phyloP scores from a whole-genome alignment of 2,329 filamentous ascomycete species.

The Cryphonectria japonica region DNA sequence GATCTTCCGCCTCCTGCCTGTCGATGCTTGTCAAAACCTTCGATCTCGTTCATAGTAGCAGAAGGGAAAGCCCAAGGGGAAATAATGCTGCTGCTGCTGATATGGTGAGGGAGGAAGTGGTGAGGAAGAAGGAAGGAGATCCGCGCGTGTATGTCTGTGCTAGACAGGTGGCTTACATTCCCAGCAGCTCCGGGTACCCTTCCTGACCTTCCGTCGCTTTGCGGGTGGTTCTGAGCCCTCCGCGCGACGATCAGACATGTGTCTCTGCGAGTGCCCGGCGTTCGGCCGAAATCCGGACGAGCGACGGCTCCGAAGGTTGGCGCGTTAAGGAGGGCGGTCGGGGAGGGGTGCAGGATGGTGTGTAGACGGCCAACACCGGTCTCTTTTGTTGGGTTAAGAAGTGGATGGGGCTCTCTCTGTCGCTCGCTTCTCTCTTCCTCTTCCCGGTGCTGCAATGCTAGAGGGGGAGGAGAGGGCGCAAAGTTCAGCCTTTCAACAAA shows the following conservation, averaged over 20 bases:
- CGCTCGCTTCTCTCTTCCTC: background rate
- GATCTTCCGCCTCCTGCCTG: slow-evolving; percentile 51
- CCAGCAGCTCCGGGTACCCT: slow-evolving; percentile 60
- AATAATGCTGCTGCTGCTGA: too few relatives aligned
- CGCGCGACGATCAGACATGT: slow-evolving; percentile 20
- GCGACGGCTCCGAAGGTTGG: background rate
- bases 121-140: background rate
- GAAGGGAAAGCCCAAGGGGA: too few relatives aligned
- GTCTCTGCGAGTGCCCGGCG: background rate
- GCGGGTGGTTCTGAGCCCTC: slow-evolving; percentile 32
- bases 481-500: slow-evolving; percentile 18
- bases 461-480: slow-evolving; percentile 4
- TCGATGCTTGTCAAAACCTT: slow-evolving; percentile 8
- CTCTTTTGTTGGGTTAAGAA: background rate
- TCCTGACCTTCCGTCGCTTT: slow-evolving; percentile 50
- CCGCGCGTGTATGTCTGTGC: background rate
- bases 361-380: background rate
- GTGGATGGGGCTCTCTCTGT: background rate
- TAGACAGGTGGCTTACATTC: slow-evolving; percentile 47
- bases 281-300: slow-evolving; percentile 29
- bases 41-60: too few relatives aligned
- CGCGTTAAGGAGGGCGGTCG: background rate
- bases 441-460: background rate
- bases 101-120: background rate
- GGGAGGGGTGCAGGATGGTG: background rate